Percentiles rank a stretch among this genome's conserved stretches.
Evolutionary conservation across 2,329 filamentous ascomycete species (phyloP).

Genomic region (Aspergillus pseudoterreus): DNA sequence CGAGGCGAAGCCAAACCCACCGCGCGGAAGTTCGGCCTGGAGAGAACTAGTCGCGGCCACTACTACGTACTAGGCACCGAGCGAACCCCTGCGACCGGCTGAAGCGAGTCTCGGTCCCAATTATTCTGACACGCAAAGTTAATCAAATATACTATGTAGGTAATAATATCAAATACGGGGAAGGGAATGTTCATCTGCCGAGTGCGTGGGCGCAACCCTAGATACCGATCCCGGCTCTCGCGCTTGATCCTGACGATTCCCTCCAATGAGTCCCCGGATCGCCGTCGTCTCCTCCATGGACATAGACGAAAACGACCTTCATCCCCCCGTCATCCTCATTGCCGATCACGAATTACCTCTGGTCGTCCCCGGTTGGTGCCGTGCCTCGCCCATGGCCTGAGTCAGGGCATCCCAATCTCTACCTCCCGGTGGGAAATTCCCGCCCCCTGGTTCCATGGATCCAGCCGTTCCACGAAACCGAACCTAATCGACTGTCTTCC

Average conservation of each 20-base stretch:
- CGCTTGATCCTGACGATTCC: neutral
- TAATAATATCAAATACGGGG: too few relatives aligned
- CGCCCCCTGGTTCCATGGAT: constrained; percentile 17
- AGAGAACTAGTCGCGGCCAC: constrained; percentile 4
- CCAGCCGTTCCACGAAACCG: constrained; percentile 16
- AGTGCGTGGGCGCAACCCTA: too few relatives aligned
- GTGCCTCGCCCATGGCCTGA: neutral
- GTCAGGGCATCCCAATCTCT: constrained; percentile 9
- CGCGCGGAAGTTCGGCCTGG: constrained; percentile 13
- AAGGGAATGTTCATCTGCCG: too few relatives aligned
- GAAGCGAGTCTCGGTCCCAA: too few relatives aligned
- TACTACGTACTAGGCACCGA: neutral
- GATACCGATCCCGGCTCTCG: neutral
- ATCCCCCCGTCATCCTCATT: neutral
- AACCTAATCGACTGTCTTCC: constrained; percentile 14
- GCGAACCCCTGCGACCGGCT: too few relatives aligned
- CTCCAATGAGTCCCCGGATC: neutral
- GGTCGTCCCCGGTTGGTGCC: neutral
- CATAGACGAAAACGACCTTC: neutral
- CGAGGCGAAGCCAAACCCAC: constrained; percentile 3
- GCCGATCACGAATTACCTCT: too few relatives aligned
- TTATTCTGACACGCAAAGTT: too few relatives aligned
- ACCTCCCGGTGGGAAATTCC: constrained; percentile 16
- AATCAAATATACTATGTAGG: too few relatives aligned
- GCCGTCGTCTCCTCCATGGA: neutral